Percentiles rank a stretch among this genome's conserved stretches.
Conservation (phyloP, 192 early-diverging fungal genomes). For the Coemansia sp. region DNA sequence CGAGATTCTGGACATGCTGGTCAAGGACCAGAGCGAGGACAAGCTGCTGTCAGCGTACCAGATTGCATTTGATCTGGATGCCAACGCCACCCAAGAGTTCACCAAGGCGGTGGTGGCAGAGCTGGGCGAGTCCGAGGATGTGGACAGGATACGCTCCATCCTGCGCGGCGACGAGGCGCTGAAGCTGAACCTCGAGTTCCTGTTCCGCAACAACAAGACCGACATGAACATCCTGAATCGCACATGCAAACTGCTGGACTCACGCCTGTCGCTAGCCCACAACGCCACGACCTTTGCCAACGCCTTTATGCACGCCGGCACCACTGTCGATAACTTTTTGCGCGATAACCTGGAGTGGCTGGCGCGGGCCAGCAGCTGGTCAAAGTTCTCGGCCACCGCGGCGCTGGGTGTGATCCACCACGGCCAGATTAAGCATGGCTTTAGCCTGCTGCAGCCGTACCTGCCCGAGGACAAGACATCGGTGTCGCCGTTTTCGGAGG, state of each 20-base stretch:
- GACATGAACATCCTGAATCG: constrained; percentile 94
- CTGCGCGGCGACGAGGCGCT: constrained; percentile 88
- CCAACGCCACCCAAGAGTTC: constrained; percentile 96
- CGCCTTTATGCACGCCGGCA: constrained; percentile 97
- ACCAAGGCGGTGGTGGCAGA: constrained; percentile 69
- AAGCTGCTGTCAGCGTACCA: constrained; percentile 87
- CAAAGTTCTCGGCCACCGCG: constrained; percentile 98
- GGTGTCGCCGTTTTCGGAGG: constrained; percentile 88
- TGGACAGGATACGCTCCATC: constrained; percentile 70
- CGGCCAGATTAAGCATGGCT: constrained; percentile 86
- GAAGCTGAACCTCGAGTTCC: constrained; percentile 89
- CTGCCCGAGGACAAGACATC: constrained; percentile 88
- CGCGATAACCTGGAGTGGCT: constrained; percentile 98
- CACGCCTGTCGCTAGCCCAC: constrained; percentile 88
- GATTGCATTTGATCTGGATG: constrained; percentile 96
- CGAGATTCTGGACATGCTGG: constrained; percentile 66
- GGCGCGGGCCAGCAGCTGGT: constrained; percentile 94
- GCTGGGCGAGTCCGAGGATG: constrained; percentile 50
- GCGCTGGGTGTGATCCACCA: constrained; percentile 97
- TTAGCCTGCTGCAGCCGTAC: constrained; percentile 84
- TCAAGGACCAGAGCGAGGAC: constrained; percentile 59
- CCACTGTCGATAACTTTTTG: constrained; percentile 96
- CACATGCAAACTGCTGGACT: constrained; percentile 84
- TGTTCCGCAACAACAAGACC: constrained; percentile 93
- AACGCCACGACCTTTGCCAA: constrained; percentile 95